Percentiles rank a stretch among this genome's conserved stretches.
Conservation (phyloP, 306 rosid species). For the Alnus rubra region DNA sequence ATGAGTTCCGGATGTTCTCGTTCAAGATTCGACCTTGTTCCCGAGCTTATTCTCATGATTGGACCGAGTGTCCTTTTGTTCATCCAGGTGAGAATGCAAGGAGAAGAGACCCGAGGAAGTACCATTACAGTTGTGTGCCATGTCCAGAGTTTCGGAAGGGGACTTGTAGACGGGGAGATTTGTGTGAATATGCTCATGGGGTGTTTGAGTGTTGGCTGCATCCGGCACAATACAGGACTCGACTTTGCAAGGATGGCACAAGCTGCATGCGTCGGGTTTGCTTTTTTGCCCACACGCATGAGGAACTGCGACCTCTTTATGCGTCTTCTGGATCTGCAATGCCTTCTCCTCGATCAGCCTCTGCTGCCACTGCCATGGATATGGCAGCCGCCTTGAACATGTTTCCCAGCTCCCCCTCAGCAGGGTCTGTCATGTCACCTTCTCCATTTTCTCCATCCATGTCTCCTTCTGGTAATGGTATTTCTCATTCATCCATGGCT, state of each 20-base stretch:
- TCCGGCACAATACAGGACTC: constrained; percentile 91
- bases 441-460: constrained; percentile 72
- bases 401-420: constrained; percentile 78
- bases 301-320: constrained; percentile 81
- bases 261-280: constrained; percentile 78
- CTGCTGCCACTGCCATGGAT: constrained; percentile 82
- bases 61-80: constrained; percentile 97
- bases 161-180: constrained; percentile 83
- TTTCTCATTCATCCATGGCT: constrained; percentile 49
- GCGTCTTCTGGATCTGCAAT: constrained; percentile 85
- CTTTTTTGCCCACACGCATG: constrained; percentile 75
- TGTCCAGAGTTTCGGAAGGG: constrained; percentile 94
- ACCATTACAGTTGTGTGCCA: constrained; percentile 90
- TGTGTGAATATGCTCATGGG: constrained; percentile 97
- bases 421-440: constrained; percentile 65
- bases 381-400: constrained; percentile 89
- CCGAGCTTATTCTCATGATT: constrained; percentile 90
- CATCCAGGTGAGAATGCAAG: constrained; percentile 98
- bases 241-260: constrained; percentile 88
- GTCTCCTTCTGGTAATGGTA: constrained; percentile 70
- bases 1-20: constrained; percentile 91
- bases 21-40: constrained; percentile 94
- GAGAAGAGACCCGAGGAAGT: constrained; percentile 86
- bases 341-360: constrained; percentile 69
- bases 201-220: constrained; percentile 96